Evolutionary conservation across 352 stramenopile genomes (phyloP).

Genomic region (Globisporangium nagaii): DNA sequence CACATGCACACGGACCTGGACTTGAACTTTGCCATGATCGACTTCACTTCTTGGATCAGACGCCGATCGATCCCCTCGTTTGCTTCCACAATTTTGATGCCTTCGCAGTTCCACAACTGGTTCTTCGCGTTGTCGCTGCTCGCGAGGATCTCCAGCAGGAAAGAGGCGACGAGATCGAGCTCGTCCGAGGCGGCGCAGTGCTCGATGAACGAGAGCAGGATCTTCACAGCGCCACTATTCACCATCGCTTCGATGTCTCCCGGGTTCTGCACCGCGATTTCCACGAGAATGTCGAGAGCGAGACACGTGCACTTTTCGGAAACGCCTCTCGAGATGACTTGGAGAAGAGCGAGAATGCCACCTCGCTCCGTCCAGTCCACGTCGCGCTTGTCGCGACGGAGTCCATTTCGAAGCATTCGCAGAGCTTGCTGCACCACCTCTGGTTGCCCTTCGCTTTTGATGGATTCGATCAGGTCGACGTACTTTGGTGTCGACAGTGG

Average conservation of each 20-base stretch:
- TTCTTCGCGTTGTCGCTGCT: slow-evolving; percentile 35
- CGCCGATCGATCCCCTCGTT: slow-evolving; percentile 37
- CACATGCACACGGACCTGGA: slow-evolving; percentile 11
- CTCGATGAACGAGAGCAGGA: slow-evolving; percentile 39
- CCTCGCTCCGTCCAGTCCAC: slow-evolving; percentile 30
- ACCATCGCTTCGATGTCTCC: slow-evolving; percentile 38
- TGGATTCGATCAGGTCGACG: slow-evolving; percentile 8
- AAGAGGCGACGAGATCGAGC: slow-evolving; percentile 40
- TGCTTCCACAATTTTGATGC: slow-evolving; percentile 33
- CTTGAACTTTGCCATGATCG: slow-evolving; percentile 58
- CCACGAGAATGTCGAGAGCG: slow-evolving; percentile 33
- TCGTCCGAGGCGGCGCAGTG: slow-evolving; percentile 24
- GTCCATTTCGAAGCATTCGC: slow-evolving; percentile 22
- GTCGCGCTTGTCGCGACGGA: slow-evolving; percentile 22
- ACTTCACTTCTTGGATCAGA: slow-evolving; percentile 56
- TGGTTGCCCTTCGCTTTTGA: background rate
- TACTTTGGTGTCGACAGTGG: slow-evolving; percentile 8
- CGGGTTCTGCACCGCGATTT: slow-evolving; percentile 25
- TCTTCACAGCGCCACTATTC: slow-evolving; percentile 36
- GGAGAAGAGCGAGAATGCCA: slow-evolving; percentile 32
- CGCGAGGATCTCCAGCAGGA: slow-evolving; percentile 42
- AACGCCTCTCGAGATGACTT: slow-evolving; percentile 35
- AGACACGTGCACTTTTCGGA: slow-evolving; percentile 29
- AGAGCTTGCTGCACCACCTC: slow-evolving; percentile 24
- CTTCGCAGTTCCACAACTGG: slow-evolving; percentile 31